phyloP scores from a whole-genome alignment of 352 stramenopile species.

The Pythium dissotocum region DNA sequence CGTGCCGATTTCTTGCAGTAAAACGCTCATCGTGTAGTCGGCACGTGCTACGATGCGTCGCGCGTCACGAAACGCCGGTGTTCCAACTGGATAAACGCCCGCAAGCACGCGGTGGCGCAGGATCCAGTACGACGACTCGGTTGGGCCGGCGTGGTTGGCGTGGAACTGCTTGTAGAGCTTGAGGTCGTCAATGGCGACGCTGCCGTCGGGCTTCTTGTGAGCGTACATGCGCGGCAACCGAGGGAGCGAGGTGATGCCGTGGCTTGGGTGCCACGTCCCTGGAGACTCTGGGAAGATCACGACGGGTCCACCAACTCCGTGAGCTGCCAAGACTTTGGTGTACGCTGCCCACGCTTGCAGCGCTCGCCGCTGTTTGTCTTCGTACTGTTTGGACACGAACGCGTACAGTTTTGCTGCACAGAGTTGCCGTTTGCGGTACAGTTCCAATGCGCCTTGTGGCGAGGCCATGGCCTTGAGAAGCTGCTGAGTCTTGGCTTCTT shows the following conservation, averaged over 20 bases:
- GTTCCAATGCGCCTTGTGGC: conserved; percentile 43
- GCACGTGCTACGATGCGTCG: conserved; percentile 44
- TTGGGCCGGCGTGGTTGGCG: conserved; percentile 60
- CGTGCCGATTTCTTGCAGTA: conserved; percentile 62
- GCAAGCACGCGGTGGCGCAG: conserved; percentile 55
- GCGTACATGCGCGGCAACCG: conserved; percentile 48
- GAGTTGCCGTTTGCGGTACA: conserved; percentile 44
- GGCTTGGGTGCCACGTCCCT: conserved; percentile 61
- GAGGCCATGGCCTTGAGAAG: conserved; percentile 7
- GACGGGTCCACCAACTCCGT: background rate
- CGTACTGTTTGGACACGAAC: conserved; percentile 40
- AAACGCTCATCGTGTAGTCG: conserved; percentile 57
- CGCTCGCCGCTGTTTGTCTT: conserved; percentile 26
- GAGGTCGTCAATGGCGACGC: conserved; percentile 58
- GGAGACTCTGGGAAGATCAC: conserved; percentile 12
- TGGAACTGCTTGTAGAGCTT: conserved; percentile 65
- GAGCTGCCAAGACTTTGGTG: background rate
- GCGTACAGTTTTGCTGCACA: conserved; percentile 47
- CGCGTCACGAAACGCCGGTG: conserved; percentile 43
- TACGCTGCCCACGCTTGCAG: conserved; percentile 35
- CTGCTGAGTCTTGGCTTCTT: conserved; percentile 3
- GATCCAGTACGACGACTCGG: conserved; percentile 74
- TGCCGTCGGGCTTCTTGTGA: conserved; percentile 37
- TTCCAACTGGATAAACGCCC: conserved; percentile 52
- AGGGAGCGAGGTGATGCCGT: conserved; percentile 55